Conservation (phyloP, 2,329 filamentous ascomycete genomes). For the Talaromyces sp. region DNA sequence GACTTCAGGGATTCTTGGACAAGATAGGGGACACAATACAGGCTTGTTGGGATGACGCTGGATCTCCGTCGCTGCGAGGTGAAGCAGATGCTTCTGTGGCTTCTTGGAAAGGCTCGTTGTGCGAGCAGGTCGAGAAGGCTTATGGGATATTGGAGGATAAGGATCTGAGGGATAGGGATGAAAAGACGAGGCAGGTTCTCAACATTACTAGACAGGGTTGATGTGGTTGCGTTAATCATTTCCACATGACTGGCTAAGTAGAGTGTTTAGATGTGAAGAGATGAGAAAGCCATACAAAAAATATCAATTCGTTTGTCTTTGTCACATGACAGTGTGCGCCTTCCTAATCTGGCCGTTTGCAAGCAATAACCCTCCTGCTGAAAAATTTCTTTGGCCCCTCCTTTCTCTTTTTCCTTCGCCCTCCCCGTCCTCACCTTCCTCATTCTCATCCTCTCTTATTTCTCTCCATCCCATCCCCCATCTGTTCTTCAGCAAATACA, state of each 20-base stretch:
- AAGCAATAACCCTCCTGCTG: background rate
- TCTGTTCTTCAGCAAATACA: background rate
- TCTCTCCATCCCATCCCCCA: background rate
- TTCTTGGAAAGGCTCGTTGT: slow-evolving; percentile 11
- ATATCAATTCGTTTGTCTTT: background rate
- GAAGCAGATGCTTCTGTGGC: slow-evolving; percentile 32
- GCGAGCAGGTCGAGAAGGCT: slow-evolving; percentile 16
- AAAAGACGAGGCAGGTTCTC: slow-evolving; percentile 19
- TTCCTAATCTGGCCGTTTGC: slow-evolving; percentile 11
- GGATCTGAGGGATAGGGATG: slow-evolving; percentile 18
- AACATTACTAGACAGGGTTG: slow-evolving; percentile 11
- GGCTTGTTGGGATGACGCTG: slow-evolving; percentile 52
- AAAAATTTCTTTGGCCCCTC: background rate
- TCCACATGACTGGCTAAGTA: background rate
- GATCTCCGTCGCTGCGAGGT: slow-evolving; percentile 33
- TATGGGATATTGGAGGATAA: slow-evolving; percentile 17
- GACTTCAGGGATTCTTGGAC: slow-evolving; percentile 52
- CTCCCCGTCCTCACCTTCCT: background rate
- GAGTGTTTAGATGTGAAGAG: background rate
- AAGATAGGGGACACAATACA: slow-evolving; percentile 57
- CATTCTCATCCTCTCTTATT: background rate
- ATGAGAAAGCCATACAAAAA: no score
- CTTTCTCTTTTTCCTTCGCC: background rate
- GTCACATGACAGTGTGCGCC: slow-evolving; percentile 10
- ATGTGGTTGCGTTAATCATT: background rate